Evolutionary conservation across 148 eudicot genomes (phyloP), one percentile per base, ranked within the genome.

Genomic region (Vaccinium vitisidaea): DNA sequence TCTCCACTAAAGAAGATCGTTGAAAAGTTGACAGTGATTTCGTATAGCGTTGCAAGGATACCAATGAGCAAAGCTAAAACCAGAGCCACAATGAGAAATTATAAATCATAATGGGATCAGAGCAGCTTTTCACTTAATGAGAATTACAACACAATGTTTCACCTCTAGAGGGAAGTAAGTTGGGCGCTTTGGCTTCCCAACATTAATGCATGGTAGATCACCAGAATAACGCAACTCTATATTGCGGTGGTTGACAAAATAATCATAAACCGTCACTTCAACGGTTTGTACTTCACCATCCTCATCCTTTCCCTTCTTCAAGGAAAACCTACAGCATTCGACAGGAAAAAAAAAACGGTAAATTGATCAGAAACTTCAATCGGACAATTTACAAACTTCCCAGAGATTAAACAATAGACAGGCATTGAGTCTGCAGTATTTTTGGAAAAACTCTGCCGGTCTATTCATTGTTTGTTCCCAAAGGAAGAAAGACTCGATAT

Each of bases 151-250:
- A 5, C 75, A 74, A 1, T n/a, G 25, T 73, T 73, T 71, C 85
- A 96, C 99, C 97, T 96, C 99, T 19, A 96, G 8, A 1, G 99
- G 99, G 75, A 96, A 85, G 88, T 71, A 94, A 8, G 95, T 94
- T 0, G 99, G 98, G 6, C 92, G 88, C 88, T 97, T 97, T 4
- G 98, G 97, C 84, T 93, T 97, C 54, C 99, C 99, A 55, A 95
- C 98, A 85, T 97, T 97, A 25, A 97, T 94, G 86, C 99, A 97
- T 0, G 99, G 99, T n/a, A 95, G 74, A 52, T 94, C 93, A 80
- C 88, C 96, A 61, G 98, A 97, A 83, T 94, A 94, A 0, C 93
- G 91, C 89, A 97, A 80, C 13, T 91, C 90, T 16, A 95, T 93
- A 4, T 93, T 84, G 59, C 98, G 96, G 58, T 88, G 43, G 30